Evolutionary conservation across 768 basidiomycete genomes (phyloP), one percentile per base, ranked within the genome.

Genomic region (Kondoa malvinella): DNA sequence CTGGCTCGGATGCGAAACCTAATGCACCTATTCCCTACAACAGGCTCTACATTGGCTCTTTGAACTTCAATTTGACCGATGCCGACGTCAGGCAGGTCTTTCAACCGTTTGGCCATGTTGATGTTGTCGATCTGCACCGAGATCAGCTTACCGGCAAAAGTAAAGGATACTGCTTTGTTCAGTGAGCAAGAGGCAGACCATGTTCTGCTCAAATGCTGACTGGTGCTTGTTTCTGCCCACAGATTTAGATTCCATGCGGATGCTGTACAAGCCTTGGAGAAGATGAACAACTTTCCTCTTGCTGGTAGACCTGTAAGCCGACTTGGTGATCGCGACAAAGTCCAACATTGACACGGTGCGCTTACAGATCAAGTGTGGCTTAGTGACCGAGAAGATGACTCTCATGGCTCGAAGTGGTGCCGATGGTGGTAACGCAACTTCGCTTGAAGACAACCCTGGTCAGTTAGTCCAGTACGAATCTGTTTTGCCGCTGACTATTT

Each of bases 21-120:
- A 62, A 66, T 30, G 32, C 58, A 8, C 40, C 69, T 40, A 67
- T 67, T 32, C 76, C 76, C 21, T 76, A 75, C 66, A 73, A 77
- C 72, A 91, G 92, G 77, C 83, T 99, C 77, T 99, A 95, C 77
- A 91, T 99, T 77, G 92, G 91, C 68, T 94, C 91, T 69, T 80
- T 99, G 59, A 90, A 96, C 78, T 95, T 94, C 81, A 92, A 91
- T 78, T 86, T 99, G 69, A 89, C 90, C 66, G 89, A 95, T 79
- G 86, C 89, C 73, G 94, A 99, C 81, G 87, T 99, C 80, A 89
- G 87, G 79, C 92, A 96, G 84, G 94, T 99, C 73, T 99, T 99
- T 78, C 92, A 95, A 76, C 92, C 94, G 12, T 99, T 97, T 77
- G 95, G 95, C 74, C 89, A 92, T 79, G 82, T 99, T 73, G 94